Conservation (phyloP, 2,329 filamentous ascomycete species). For the Paecilomyces dactylethromorphus region DNA sequence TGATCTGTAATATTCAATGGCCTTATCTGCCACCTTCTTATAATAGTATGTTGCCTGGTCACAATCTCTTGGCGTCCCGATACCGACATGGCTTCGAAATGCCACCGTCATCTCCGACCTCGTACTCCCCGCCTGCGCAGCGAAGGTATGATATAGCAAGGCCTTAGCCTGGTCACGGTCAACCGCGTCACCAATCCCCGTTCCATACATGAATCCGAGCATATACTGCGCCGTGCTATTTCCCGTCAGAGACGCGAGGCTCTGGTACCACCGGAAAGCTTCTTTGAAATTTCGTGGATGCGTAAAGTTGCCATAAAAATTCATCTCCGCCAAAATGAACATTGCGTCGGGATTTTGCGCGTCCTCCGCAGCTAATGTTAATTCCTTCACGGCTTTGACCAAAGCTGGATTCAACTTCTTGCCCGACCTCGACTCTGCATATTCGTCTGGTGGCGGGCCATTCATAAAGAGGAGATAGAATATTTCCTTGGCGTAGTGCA, state of each 20-base stretch:
- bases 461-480: conserved; percentile 62
- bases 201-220: conserved; percentile 92
- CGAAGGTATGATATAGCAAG: conserved; percentile 89
- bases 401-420: conserved; percentile 36
- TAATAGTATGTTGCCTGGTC: conserved; percentile 82
- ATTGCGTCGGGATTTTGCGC: conserved; percentile 67
- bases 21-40: conserved; percentile 88
- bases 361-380: conserved; percentile 53
- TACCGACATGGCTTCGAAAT: conserved; percentile 76
- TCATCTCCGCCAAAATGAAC: conserved; percentile 85
- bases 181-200: conserved; percentile 75
- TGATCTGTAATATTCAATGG: conserved; percentile 77
- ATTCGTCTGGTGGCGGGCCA: conserved; percentile 44
- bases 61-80: conserved; percentile 79
- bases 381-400: conserved; percentile 51
- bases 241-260: conserved; percentile 67
- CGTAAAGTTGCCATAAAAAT: conserved; percentile 92
- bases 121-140: conserved; percentile 74
- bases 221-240: conserved; percentile 94
- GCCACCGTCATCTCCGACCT: conserved; percentile 90
- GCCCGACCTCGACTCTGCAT: conserved; percentile 29
- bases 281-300: conserved; percentile 73
- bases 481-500: conserved; percentile 56
- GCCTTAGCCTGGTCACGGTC: conserved; percentile 84
- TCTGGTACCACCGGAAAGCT: conserved; percentile 75